A percentile compares a stretch with the other conserved stretches of the same genome.
phyloP scores from a whole-genome alignment of 345 rosid genomes.

The Brassica nigra region DNA sequence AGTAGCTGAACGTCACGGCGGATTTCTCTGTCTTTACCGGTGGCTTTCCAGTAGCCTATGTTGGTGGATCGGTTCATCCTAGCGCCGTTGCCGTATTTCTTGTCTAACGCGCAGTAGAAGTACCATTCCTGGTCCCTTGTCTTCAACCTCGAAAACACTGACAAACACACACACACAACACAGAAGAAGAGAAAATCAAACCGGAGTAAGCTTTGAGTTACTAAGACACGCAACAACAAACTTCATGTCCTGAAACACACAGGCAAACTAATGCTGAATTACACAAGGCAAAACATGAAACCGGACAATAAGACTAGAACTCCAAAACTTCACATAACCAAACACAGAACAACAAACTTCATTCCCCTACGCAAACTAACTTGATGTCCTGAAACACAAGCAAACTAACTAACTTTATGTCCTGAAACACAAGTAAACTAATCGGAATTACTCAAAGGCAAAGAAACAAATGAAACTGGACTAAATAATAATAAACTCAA shows the following conservation, averaged over 20 bases:
- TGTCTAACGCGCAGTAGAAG: constrained; percentile 79
- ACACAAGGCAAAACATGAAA: no score
- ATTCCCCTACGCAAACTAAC: not conserved
- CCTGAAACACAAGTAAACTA: no score
- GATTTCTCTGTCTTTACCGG: constrained; percentile 80
- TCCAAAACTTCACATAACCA: no score
- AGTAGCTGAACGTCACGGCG: constrained; percentile 49
- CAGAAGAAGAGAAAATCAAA: not conserved
- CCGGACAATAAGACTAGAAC: no score
- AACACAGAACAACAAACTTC: no score
- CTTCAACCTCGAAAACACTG: constrained; percentile 70
- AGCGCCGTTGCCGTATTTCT: constrained; percentile 81
- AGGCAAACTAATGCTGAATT: constrained; percentile 9
- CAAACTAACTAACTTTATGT: no score
- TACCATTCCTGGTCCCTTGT: constrained; percentile 95
- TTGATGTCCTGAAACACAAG: constrained; percentile 33
- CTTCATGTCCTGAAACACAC: constrained; percentile 36
- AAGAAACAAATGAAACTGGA: not conserved
- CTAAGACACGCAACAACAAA: not conserved
- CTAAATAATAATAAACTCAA: not conserved
- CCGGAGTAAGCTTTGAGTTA: not conserved
- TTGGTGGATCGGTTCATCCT: constrained; percentile 85
- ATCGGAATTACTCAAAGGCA: no score
- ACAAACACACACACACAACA: constrained; percentile 8
- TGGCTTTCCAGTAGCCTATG: constrained; percentile 92